These are phyloP conservation scores for Areca catechu DNA, from an alignment of 176 grass and related monocot species.

Conservation along the genomic window DNA sequence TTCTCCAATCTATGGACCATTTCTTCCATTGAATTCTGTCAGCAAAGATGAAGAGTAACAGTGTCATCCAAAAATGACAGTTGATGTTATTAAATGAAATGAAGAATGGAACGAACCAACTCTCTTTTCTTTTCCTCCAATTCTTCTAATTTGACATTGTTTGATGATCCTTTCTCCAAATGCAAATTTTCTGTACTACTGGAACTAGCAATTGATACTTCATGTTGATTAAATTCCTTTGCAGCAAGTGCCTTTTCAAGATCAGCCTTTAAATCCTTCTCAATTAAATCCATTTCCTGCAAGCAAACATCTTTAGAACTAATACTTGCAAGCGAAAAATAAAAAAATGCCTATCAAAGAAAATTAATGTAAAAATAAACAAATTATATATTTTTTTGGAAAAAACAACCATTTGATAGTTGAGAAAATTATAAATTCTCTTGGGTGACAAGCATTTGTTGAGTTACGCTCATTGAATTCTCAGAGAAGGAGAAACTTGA, in stretches of 20 bases:
- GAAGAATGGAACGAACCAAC: conserved; percentile 28
- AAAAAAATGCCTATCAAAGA: too few species aligned
- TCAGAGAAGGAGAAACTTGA: too few species aligned
- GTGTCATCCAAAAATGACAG: neutral
- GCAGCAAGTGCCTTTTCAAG: conserved; percentile 48
- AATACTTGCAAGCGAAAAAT: too few species aligned
- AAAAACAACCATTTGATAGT: too few species aligned
- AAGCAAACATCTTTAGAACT: neutral
- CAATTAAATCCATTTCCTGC: conserved; percentile 53
- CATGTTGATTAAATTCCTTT: conserved; percentile 33
- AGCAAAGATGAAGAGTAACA: neutral
- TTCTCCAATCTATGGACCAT: conserved; percentile 57
- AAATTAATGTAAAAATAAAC: too few species aligned
- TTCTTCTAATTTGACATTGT: conserved; percentile 50
- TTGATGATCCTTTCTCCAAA: conserved; percentile 38
- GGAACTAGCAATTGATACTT: conserved; percentile 31
- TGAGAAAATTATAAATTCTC: too few species aligned
- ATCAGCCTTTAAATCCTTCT: conserved; percentile 48
- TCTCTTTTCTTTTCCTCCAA: conserved; percentile 71
- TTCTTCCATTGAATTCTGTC: conserved; percentile 51
- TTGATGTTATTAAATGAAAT: conserved; percentile 9
- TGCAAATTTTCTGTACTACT: conserved; percentile 35
- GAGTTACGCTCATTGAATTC: too few species aligned
- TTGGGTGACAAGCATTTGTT: too few species aligned
- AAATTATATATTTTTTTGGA: too few species aligned